Evolutionary conservation across 2,329 filamentous ascomycete genomes (phyloP).

Genomic region (Trichoderma brevicompactum): DNA sequence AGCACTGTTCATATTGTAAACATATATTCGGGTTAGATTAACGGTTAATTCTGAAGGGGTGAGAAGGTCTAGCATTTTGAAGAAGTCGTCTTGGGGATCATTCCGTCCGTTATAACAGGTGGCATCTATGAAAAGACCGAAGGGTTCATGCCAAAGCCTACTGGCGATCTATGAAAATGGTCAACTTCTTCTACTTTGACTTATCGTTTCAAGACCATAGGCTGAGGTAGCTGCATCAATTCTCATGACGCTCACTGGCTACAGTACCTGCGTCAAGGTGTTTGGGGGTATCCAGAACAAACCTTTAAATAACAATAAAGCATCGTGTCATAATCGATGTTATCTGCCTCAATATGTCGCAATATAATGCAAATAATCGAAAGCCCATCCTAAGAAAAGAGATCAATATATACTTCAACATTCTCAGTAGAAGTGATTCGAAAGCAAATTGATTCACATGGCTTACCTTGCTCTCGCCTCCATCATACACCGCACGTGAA

Average conservation of each 20-base stretch:
- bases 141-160: conserved; percentile 70
- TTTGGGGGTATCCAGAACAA: conserved; percentile 23
- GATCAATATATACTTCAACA: not conserved
- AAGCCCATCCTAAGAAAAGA: conserved; percentile 59
- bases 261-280: not conserved
- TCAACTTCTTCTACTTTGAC: not conserved
- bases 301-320: conserved; percentile 72
- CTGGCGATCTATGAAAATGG: conserved; percentile 61
- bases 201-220: too few relatives aligned
- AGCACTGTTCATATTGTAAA: conserved; percentile 75
- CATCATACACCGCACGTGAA: conserved; percentile 69
- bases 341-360: conserved; percentile 67
- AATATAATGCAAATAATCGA: conserved; percentile 72
- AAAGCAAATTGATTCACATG: not conserved
- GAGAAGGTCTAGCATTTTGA: conserved; percentile 65
- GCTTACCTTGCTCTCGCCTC: conserved; percentile 67
- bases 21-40: conserved; percentile 65
- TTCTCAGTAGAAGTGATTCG: not conserved
- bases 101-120: conserved; percentile 72
- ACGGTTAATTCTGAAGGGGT: conserved; percentile 64
- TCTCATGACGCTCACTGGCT: not conserved
- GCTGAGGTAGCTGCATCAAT: not conserved
- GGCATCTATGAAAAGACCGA: conserved; percentile 69
- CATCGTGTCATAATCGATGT: conserved; percentile 67
- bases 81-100: conserved; percentile 67